Evolutionary conservation across 2,329 filamentous ascomycete species (phyloP).

Genomic region (Lojkania enalia): DNA sequence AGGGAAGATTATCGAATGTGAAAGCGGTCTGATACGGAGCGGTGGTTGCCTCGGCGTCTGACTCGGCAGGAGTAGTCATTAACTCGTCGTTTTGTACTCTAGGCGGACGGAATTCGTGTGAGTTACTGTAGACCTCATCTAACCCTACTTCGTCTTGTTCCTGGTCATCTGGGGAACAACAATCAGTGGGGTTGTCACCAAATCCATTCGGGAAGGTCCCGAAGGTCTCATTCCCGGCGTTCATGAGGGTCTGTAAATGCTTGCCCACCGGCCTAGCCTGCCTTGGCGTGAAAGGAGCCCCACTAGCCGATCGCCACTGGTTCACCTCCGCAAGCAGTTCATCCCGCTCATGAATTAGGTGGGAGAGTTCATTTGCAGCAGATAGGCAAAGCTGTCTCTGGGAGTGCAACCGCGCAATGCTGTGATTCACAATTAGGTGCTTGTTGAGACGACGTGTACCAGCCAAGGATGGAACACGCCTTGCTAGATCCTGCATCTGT

Average conservation of each 20-base stretch:
- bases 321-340: constrained; percentile 20
- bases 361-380: constrained; percentile 14
- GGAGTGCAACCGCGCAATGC: constrained; percentile 18
- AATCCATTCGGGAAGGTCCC: constrained; percentile 25
- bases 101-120: no score
- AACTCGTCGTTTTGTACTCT: no score
- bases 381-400: constrained; percentile 15
- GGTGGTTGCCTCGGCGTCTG: no score
- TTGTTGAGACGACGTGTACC: constrained; percentile 24
- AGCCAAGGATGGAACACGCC: constrained; percentile 20
- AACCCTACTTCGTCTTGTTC: background rate
- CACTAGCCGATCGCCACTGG: constrained; percentile 14
- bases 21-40: no score
- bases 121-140: no score
- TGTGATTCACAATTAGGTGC: constrained; percentile 25
- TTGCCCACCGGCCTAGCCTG: constrained; percentile 11
- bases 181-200: constrained; percentile 20
- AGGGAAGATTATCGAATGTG: no score
- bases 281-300: constrained; percentile 9
- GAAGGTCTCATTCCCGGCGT: constrained; percentile 19
- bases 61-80: no score
- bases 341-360: constrained; percentile 20
- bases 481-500: constrained; percentile 22
- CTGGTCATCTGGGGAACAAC: constrained; percentile 11
- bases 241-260: constrained; percentile 8